Percentiles rank a stretch among this genome's conserved stretches.
phyloP scores from a whole-genome alignment of 371 early-diverging fungal species.

The Racocetra persica region DNA sequence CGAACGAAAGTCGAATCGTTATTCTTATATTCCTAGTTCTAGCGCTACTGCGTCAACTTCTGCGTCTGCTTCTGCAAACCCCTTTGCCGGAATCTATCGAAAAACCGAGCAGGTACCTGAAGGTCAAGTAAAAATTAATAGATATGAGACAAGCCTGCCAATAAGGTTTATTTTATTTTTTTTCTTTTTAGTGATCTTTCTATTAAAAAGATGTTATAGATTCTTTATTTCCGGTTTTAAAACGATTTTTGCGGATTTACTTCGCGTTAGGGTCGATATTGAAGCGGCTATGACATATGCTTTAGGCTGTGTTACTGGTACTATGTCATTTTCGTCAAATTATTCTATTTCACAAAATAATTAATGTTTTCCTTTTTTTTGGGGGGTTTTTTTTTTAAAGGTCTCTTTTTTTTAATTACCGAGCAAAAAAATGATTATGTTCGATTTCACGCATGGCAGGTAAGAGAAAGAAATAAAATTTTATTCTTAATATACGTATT shows the following conservation, averaged over 20 bases:
- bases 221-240: background rate
- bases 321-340: background rate
- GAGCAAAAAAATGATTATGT: slow-evolving; percentile 86
- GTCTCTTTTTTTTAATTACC: slow-evolving; percentile 72
- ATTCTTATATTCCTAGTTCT: slow-evolving; percentile 2
- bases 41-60: background rate
- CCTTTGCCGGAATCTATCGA: slow-evolving; percentile 35
- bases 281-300: slow-evolving; percentile 79
- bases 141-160: slow-evolving; percentile 36
- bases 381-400: slow-evolving; percentile 56
- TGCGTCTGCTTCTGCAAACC: slow-evolving; percentile 31
- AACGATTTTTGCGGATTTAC: background rate
- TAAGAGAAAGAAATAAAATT: slow-evolving; percentile 43
- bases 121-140: slow-evolving; percentile 33
- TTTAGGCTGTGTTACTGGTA: slow-evolving; percentile 77
- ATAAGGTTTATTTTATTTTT: slow-evolving; percentile 1
- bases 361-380: slow-evolving; percentile 18
- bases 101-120: slow-evolving; percentile 3
- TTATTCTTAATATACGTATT: background rate
- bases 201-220: background rate
- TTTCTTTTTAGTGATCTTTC: background rate
- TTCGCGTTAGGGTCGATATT: slow-evolving; percentile 75
- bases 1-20: slow-evolving; percentile 36
- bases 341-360: slow-evolving; percentile 4
- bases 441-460: slow-evolving; percentile 90